Percentiles rank a stretch among this genome's conserved stretches.
Conservation (phyloP, 2,329 filamentous ascomycete genomes). For the Stagonosporopsis vannaccii region DNA sequence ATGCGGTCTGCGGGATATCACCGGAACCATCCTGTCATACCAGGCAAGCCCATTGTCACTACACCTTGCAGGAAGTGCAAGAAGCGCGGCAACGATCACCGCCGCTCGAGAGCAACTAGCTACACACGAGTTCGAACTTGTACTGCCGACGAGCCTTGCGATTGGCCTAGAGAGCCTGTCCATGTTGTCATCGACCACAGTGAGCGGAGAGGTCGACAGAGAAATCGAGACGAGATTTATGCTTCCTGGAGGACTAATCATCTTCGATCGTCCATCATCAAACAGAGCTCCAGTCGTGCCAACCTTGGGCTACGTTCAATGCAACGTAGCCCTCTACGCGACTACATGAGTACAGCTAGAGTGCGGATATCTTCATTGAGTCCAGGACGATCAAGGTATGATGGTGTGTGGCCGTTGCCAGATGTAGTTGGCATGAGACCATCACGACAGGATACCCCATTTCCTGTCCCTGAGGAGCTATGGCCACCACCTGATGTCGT, state of each 20-base stretch:
- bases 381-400: constrained; percentile 29
- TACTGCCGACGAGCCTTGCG: constrained; percentile 34
- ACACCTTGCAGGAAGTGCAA: constrained; percentile 43
- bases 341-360: constrained; percentile 17
- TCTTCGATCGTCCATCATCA: constrained; percentile 24
- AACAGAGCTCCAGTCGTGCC: constrained; percentile 27
- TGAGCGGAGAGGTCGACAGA: constrained; percentile 34
- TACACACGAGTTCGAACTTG: constrained; percentile 31
- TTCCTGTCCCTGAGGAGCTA: constrained; percentile 22
- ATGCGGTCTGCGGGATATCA: constrained; percentile 47
- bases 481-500: constrained; percentile 36
- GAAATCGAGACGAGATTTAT: constrained; percentile 30
- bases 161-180: constrained; percentile 34
- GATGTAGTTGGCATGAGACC: constrained; percentile 24
- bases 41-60: constrained; percentile 35
- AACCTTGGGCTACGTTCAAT: constrained; percentile 35
- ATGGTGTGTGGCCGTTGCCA: constrained; percentile 27
- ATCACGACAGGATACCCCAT: constrained; percentile 3
- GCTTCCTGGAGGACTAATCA: constrained; percentile 27
- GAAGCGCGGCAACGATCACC: constrained; percentile 30
- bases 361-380: constrained; percentile 31
- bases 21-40: constrained; percentile 45
- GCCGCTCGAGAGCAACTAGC: constrained; percentile 23
- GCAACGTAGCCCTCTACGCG: constrained; percentile 26
- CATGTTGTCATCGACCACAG: constrained; percentile 25